These are phyloP conservation scores for Colletotrichum destructivum DNA, from an alignment of 2,329 filamentous ascomycete genomes.

Conservation along the genomic window DNA sequence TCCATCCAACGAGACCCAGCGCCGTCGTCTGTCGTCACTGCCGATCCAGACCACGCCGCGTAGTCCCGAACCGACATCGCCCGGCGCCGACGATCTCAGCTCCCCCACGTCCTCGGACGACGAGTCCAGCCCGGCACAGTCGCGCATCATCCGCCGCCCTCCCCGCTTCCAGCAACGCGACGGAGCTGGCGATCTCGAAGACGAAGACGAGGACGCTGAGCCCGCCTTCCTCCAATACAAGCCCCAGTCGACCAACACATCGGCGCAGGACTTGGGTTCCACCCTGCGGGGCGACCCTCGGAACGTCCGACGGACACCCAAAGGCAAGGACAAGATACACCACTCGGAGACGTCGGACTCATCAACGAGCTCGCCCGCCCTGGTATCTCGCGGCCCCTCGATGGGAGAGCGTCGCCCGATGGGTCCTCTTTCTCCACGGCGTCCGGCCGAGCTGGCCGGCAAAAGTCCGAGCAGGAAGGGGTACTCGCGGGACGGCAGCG, in stretches of 20 bases:
- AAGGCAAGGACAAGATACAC: conserved; percentile 55
- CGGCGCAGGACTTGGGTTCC: conserved; percentile 64
- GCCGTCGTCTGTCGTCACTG: conserved; percentile 62
- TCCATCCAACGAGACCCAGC: conserved; percentile 49
- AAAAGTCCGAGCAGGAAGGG: conserved; percentile 68
- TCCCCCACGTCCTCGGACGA: conserved; percentile 61
- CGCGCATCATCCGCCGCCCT: conserved; percentile 72
- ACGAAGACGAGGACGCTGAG: conserved; percentile 68
- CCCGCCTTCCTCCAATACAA: conserved; percentile 69
- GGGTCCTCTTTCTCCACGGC: conserved; percentile 71
- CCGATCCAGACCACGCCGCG: conserved; percentile 53
- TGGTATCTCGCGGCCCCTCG: conserved; percentile 50
- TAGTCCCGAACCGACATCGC: conserved; percentile 48
- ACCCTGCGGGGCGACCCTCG: conserved; percentile 65
- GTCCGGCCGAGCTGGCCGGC: conserved; percentile 71
- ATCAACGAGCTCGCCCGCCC: conserved; percentile 68
- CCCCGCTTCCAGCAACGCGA: conserved; percentile 62
- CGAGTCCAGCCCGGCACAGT: conserved; percentile 69
- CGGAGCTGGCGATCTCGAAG: conserved; percentile 38
- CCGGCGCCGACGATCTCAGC: conserved; percentile 56
- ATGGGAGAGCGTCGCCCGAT: conserved; percentile 53
- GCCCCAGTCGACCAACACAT: conserved; percentile 51
- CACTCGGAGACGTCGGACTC: conserved; percentile 75
- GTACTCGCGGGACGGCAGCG: conserved; percentile 74
- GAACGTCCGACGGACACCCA: conserved; percentile 50